Percentiles rank a stretch among this genome's conserved stretches.
phyloP scores from a whole-genome alignment of 208 protist genomes.

The Cochliopodium minus region DNA sequence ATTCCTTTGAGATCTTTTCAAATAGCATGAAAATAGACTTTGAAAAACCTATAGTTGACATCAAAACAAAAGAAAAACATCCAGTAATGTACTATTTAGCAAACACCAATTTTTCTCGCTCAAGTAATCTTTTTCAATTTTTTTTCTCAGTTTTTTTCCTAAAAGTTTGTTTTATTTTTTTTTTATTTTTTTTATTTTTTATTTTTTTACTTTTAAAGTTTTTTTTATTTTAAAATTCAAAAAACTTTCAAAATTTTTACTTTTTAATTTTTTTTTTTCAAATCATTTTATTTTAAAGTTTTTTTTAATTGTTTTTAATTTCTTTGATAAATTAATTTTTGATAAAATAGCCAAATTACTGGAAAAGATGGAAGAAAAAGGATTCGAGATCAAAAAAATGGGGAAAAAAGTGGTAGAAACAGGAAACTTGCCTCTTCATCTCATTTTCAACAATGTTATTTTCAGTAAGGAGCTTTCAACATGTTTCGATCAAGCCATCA shows the following conservation, averaged over 20 bases:
- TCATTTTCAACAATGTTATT: slow-evolving; percentile 2
- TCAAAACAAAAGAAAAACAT: too few species aligned
- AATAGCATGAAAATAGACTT: too few species aligned
- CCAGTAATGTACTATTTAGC: too few species aligned
- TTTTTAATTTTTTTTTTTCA: background rate
- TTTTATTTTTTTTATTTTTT: slow-evolving; percentile 3
- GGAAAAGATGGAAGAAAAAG: too few species aligned
- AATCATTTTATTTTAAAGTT: background rate
- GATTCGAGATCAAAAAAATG: too few species aligned
- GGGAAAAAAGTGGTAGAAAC: too few species aligned
- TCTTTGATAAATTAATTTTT: background rate
- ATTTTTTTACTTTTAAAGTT: background rate
- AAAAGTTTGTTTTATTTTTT: slow-evolving; percentile 8
- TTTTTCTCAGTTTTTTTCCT: slow-evolving; percentile 1
- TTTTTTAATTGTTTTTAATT: slow-evolving; percentile 1
- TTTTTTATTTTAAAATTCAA: background rate
- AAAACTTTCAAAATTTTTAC: slow-evolving; percentile 2
- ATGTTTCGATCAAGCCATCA: too few species aligned
- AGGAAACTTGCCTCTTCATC: background rate
- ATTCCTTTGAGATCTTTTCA: too few species aligned
- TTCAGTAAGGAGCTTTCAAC: too few species aligned
- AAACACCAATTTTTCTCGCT: too few species aligned
- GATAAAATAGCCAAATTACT: slow-evolving; percentile 1
- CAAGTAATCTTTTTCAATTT: slow-evolving; percentile 2
- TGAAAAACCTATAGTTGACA: too few species aligned